Evolutionary conservation across 345 rosid genomes (phyloP).

Genomic region (Aquilaria yunnanensis): DNA sequence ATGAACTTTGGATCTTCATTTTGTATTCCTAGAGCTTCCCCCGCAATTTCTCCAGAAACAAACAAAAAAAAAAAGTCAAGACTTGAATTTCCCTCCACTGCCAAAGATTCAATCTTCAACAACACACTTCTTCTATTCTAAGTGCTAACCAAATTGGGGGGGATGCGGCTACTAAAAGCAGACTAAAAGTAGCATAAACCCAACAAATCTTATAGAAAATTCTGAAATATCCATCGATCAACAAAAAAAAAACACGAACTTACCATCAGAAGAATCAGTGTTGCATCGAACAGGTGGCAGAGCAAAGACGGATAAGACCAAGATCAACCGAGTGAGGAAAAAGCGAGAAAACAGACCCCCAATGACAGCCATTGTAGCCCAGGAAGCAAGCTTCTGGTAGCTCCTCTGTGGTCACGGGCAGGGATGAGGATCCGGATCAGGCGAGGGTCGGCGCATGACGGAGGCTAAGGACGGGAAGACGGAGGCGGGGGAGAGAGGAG

Average conservation of each 20-base stretch:
- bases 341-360: slow-evolving; percentile 13
- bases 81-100: slow-evolving; percentile 9
- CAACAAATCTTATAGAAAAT: background rate
- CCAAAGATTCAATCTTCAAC: background rate
- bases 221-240: no score
- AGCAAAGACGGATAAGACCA: slow-evolving; percentile 19
- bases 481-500: slow-evolving; percentile 11
- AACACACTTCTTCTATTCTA: no score
- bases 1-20: background rate
- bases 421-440: slow-evolving; percentile 23
- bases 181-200: no score
- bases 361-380: slow-evolving; percentile 22
- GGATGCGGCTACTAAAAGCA: no score
- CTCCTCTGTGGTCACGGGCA: background rate
- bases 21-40: background rate
- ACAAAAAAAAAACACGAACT: background rate
- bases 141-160: no score
- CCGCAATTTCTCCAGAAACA: slow-evolving; percentile 26
- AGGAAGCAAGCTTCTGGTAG: background rate
- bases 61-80: slow-evolving; percentile 19
- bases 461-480: slow-evolving; percentile 16
- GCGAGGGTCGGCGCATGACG: slow-evolving; percentile 18
- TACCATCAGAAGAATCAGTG: slow-evolving; percentile 54
- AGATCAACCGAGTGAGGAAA: slow-evolving; percentile 12
- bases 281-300: slow-evolving; percentile 27